Evolutionary conservation across 2,329 filamentous ascomycete genomes (phyloP), one percentile per base, ranked within the genome.

Genomic region (Pseudocercospora ulei): DNA sequence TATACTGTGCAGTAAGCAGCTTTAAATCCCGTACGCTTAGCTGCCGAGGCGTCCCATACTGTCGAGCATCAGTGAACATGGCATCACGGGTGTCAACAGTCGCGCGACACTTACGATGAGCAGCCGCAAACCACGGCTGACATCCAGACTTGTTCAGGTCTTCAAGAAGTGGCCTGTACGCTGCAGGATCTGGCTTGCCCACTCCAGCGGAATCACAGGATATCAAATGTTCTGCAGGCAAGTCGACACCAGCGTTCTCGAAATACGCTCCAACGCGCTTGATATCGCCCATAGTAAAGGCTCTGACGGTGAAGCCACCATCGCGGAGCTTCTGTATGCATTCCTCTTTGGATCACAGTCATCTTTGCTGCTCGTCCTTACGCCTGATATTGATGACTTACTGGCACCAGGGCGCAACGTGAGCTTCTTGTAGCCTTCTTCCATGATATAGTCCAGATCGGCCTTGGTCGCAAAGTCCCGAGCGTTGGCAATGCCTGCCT

Each of bases 61-160:
- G 16, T 14, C 18, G 9, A 24, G n/a, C 22, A 16, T 41, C 20
- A 38, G 25, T 18, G 7, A 13, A 5, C 16, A 13, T 27, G 9
- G 5, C 12, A 13, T 75, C 71, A 71, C 71, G 74, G 62, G 69
- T 68, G 56, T 75, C 71, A 16, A 70, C 71, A 1, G 71, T 51
- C n/a, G n/a, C n/a, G n/a, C 71, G 5, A 20, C 16, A 52, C 36
- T 75, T 71, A 72, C 71, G 75, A 56, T 75, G 72, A 16, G 70
- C 72, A 1, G 72, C 71, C 5, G 39, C 35, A 51, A 73, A 75
- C 71, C 71, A 75, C 22, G 63, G 62, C 11, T 34, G 20, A 7
- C 25, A 28, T 5, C 54, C 46, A 20, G 65, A 47, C 5, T 38
- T 56, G 0, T 35, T 44, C 12, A 74, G 62, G 28, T 53, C 55